Evolutionary conservation across 164 flowering plant genomes (phyloP).

Genomic region (Piper longum): DNA sequence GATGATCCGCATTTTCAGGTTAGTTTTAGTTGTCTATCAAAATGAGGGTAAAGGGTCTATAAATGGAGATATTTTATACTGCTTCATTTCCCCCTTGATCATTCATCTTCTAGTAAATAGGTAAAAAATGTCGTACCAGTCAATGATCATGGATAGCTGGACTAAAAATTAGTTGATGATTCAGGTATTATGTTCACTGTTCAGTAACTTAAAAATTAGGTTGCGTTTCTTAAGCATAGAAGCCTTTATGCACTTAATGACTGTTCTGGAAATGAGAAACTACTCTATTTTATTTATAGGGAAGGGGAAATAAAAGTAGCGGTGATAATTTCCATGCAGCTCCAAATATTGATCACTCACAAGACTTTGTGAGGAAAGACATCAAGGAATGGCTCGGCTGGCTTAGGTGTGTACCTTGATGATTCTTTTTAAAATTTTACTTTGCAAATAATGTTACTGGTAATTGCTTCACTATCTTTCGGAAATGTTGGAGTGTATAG

Average conservation of each 20-base stretch:
- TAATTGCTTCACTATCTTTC: neutral
- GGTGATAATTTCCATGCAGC: conserved; percentile 99
- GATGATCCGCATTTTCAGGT: conserved; percentile 99
- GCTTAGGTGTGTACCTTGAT: conserved; percentile 44
- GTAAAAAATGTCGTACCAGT: neutral
- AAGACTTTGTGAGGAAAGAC: conserved; percentile 93
- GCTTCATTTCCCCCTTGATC: too few relatives aligned
- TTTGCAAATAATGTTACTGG: neutral
- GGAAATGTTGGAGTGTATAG: neutral
- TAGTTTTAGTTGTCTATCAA: neutral
- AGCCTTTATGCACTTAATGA: neutral
- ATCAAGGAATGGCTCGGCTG: conserved; percentile 85
- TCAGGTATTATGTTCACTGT: too few relatives aligned
- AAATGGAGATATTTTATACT: neutral
- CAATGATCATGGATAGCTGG: neutral
- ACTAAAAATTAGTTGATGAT: too few relatives aligned
- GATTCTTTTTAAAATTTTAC: neutral
- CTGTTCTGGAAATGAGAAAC: neutral
- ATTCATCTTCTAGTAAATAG: neutral
- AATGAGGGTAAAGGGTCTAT: too few relatives aligned
- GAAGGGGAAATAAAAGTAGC: conserved; percentile 94
- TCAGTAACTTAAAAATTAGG: too few relatives aligned
- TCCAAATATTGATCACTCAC: conserved; percentile 98
- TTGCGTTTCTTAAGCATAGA: too few relatives aligned
- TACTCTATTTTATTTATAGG: conserved; percentile 29